phyloP scores from a whole-genome alignment of 768 basidiomycete species.

The Collybia sp. region DNA sequence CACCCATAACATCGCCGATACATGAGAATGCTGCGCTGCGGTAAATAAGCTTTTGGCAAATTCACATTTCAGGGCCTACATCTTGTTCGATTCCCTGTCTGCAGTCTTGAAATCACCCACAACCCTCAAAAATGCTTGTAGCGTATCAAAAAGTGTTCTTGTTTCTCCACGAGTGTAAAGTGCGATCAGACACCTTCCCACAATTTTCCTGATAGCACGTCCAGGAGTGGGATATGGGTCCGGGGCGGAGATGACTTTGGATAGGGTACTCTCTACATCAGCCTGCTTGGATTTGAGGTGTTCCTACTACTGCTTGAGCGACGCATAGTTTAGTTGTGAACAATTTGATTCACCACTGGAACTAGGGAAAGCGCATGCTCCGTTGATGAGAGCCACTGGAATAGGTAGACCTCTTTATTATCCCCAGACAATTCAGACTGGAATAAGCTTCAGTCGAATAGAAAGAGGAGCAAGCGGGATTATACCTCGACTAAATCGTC shows the following conservation, averaged over 20 bases:
- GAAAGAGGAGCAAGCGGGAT: too few relatives aligned
- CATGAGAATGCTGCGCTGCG: slow-evolving; percentile 78
- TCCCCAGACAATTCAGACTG: slow-evolving; percentile 70
- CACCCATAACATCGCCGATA: slow-evolving; percentile 84
- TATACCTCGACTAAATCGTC: too few relatives aligned
- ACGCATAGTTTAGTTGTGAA: neutral
- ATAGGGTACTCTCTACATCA: slow-evolving; percentile 54
- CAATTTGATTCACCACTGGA: slow-evolving; percentile 40
- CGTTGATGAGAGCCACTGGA: slow-evolving; percentile 74
- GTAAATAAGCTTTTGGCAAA: slow-evolving; percentile 5
- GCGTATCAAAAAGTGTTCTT: slow-evolving; percentile 79
- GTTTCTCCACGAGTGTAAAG: slow-evolving; percentile 82
- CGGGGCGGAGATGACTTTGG: slow-evolving; percentile 64
- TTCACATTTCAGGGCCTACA: slow-evolving; percentile 38
- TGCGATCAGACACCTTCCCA: slow-evolving; percentile 69
- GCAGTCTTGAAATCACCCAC: slow-evolving; percentile 65
- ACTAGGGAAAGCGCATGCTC: slow-evolving; percentile 53
- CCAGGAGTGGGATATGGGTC: slow-evolving; percentile 79
- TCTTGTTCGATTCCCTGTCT: slow-evolving; percentile 61
- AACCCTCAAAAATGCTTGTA: slow-evolving; percentile 73
- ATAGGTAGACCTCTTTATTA: slow-evolving; percentile 76
- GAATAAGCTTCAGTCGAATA: neutral
- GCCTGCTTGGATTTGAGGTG: slow-evolving; percentile 62
- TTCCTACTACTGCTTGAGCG: slow-evolving; percentile 35
- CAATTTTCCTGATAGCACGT: slow-evolving; percentile 75